Conservation (phyloP, 352 stramenopile species). For the Globisporangium splendens region DNA sequence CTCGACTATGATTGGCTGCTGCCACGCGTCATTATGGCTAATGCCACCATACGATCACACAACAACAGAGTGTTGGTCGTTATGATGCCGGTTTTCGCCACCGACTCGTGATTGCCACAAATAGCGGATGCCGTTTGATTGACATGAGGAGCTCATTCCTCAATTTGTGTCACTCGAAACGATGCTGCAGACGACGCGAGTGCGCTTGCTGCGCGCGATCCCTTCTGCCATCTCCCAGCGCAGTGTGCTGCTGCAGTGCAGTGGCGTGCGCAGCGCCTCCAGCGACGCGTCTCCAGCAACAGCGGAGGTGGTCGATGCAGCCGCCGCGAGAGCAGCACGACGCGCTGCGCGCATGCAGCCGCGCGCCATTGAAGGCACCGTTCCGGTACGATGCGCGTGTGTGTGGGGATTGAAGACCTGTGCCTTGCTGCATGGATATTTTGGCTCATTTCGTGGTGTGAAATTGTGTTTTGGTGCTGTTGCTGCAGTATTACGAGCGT, state of each 20-base stretch:
- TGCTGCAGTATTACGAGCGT: constrained; percentile 38
- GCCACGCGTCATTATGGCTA: not conserved
- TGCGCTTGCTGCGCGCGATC: not conserved
- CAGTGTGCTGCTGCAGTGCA: not conserved
- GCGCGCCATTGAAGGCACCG: constrained; percentile 54
- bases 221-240: too few relatives aligned
- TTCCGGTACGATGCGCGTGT: constrained; percentile 11
- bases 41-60: not conserved
- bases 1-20: not conserved
- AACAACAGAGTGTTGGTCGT: not conserved
- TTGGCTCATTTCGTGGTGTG: not conserved
- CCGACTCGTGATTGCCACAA: not conserved
- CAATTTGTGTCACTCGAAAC: not conserved
- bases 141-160: not conserved
- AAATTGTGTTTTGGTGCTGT: not conserved
- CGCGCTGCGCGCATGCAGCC: constrained; percentile 17
- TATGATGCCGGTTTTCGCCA: not conserved
- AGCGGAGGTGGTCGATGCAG: not conserved
- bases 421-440: not conserved
- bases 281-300: not conserved
- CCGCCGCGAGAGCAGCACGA: constrained; percentile 14
- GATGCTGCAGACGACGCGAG: not conserved
- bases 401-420: not conserved
- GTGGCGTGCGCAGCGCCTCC: not conserved
- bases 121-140: not conserved